Evolutionary conservation across 768 basidiomycete species (phyloP), one percentile per base, ranked within the genome.

Genomic region (Lentinula guzmanii): DNA sequence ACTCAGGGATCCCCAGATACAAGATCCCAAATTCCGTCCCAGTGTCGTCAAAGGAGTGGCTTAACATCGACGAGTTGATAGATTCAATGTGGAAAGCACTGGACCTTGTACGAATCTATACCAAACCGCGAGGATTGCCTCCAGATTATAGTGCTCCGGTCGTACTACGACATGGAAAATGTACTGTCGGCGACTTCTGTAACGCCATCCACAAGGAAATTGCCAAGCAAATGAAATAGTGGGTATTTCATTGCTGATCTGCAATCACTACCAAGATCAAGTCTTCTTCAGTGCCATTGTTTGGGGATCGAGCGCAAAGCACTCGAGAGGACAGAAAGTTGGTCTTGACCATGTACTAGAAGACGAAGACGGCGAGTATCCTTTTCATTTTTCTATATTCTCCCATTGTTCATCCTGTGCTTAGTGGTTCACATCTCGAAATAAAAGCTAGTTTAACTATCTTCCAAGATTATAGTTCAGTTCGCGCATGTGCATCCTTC

Each of bases 291-390:
- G 92, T 67, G 91, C 92, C 8, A 79, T 95, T 61, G 95, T 98
- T 3, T 99, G 94, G 94, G 96, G 96, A 53, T 80, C 94, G 0
- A 96, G 93, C 65, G 96, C 95, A n/a, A 98, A 98, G 77, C 97
- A 99, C 70, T 79, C 93, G 4, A 82, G 97, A 64, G 97, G 97
- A 8, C 97, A 99, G 74, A 97, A 98, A 72, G 93, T 95, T 34
- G 94, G 95, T 9, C 66, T 93, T 55, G 93, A 94, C 21, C 94
- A 95, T 68, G 71, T 88, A 9, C 73, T 96, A 35, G 91, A 93
- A 67, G 93, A 95, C 66, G 93, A 95, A 75, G 93, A 95, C 71
- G 90, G 90, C 86, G 71, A 70, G 85, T 71, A 61, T 48, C 33
- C 33, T 34, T 50, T 61, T 5, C 24, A 58, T 9, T 45, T 24